A percentile compares a stretch with the other conserved stretches of the same genome.
These are phyloP conservation scores for Carex kokanica DNA, from an alignment of 176 grass and related monocot genomes.

Conservation along the genomic window DNA sequence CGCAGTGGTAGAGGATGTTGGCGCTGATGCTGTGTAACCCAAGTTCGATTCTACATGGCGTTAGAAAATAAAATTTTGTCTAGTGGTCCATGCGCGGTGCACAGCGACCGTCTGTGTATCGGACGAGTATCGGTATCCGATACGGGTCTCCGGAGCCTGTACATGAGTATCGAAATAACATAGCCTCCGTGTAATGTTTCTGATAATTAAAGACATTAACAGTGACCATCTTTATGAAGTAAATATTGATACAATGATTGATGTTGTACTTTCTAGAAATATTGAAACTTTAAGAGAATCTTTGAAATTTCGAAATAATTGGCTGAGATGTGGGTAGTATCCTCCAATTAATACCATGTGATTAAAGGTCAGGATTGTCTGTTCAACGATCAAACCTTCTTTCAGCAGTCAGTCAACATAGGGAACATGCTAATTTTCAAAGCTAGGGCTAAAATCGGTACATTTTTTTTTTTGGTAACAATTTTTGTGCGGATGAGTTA, in stretches of 20 bases:
- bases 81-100: too few species aligned
- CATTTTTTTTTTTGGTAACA: not conserved
- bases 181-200: not conserved
- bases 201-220: not conserved
- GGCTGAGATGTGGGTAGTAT: not conserved
- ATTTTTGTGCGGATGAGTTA: too few species aligned
- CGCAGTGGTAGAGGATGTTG: too few species aligned
- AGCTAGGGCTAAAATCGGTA: not conserved
- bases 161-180: too few species aligned
- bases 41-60: too few species aligned
- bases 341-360: not conserved
- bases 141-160: too few species aligned
- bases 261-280: not conserved
- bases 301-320: not conserved
- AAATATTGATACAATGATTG: not conserved
- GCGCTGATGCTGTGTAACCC: too few species aligned
- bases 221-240: not conserved
- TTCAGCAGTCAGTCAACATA: not conserved
- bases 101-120: too few species aligned
- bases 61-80: too few species aligned
- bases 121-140: too few species aligned
- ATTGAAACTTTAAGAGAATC: not conserved
- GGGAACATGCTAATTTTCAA: not conserved
- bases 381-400: conserved; percentile 4
- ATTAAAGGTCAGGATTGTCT: not conserved